Conservation (phyloP, 768 basidiomycete species). For the Sistotremastrum niveocremeum region DNA sequence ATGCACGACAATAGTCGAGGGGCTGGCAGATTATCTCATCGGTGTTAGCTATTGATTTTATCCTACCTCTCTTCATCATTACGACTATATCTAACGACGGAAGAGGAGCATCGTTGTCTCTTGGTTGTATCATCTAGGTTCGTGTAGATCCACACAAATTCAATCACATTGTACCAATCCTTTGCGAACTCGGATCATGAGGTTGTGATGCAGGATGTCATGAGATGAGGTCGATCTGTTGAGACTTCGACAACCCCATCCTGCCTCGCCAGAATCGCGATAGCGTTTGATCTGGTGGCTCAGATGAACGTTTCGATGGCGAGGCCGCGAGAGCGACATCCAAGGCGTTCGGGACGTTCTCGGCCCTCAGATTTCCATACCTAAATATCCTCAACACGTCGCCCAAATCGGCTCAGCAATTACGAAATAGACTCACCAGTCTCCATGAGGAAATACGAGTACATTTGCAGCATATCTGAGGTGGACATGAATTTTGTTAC, state of each 20-base stretch:
- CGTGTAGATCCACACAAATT: no score
- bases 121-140: no score
- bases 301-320: conserved; percentile 15
- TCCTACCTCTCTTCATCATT: no score
- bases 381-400: conserved; percentile 19
- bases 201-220: not conserved
- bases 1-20: conserved; percentile 48
- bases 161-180: no score
- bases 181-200: no score
- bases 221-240: conserved; percentile 31
- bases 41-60: conserved; percentile 29
- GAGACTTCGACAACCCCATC: conserved; percentile 49
- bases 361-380: conserved; percentile 47
- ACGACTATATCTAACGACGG: no score
- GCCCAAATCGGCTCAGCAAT: not conserved
- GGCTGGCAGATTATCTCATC: conserved; percentile 69
- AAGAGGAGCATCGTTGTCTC: no score
- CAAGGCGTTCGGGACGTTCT: conserved; percentile 42
- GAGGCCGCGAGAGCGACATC: conserved; percentile 25
- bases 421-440: conserved; percentile 37
- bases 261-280: conserved; percentile 55
- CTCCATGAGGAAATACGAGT: conserved; percentile 54
- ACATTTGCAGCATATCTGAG: conserved; percentile 56
- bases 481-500: not conserved
- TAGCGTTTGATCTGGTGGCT: conserved; percentile 12